Conservation (phyloP, 306 rosid genomes). For the Malus sylvestris region DNA sequence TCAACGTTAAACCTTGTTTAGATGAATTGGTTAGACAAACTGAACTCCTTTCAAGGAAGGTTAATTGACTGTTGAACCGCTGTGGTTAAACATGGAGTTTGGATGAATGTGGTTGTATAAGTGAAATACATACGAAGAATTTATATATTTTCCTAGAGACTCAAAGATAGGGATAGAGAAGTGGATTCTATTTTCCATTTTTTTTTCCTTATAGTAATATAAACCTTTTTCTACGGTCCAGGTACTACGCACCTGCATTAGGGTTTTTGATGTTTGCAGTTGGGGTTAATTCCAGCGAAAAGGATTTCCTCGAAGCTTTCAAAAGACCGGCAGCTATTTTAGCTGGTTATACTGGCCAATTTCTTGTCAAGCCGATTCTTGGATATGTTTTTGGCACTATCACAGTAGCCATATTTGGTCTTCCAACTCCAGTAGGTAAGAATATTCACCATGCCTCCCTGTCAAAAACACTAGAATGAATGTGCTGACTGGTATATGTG, state of each 20-base stretch:
- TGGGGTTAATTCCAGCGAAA: constrained; percentile 91
- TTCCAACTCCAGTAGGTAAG: constrained; percentile 78
- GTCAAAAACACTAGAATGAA: constrained; percentile 9
- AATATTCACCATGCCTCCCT: constrained; percentile 11
- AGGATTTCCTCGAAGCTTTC: constrained; percentile 78
- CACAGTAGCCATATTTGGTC: constrained; percentile 53
- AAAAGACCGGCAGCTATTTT: constrained; percentile 65
- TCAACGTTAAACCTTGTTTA: not conserved
- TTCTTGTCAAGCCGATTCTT: constrained; percentile 73
- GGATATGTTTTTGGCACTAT: constrained; percentile 73
- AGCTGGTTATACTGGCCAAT: constrained; percentile 85
- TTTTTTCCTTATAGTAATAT: not conserved
- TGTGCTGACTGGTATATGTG: constrained; percentile 31
- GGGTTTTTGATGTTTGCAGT: constrained; percentile 98
- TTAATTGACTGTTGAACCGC: not conserved
- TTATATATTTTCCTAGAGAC: not conserved
- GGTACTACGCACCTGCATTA: constrained; percentile 93
- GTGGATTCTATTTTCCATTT: not conserved
- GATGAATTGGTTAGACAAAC: not conserved
- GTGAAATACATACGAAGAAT: not conserved
- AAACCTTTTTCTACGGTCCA: constrained; percentile 18
- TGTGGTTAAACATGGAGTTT: not conserved
- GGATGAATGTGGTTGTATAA: not conserved
- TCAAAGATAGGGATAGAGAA: not conserved
- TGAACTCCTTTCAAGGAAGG: not conserved